Evolutionary conservation across 2,329 filamentous ascomycete genomes (phyloP), one percentile per base, ranked within the genome.

Genomic region (Cladobotryum mycophilum): DNA sequence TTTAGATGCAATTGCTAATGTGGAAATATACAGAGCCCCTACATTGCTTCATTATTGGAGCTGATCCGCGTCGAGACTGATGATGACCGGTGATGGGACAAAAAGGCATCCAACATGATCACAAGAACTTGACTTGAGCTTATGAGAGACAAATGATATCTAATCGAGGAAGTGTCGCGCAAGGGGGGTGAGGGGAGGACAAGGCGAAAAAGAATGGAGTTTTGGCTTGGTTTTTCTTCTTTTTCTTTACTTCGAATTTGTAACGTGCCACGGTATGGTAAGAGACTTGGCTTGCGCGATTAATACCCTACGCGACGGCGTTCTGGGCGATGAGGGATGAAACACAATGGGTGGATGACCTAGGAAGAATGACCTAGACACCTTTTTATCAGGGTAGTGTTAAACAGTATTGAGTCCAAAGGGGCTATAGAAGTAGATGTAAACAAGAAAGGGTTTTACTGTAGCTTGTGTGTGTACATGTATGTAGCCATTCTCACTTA

Each of bases 1-100:
- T 17, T 45, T 34, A 35, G 14, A 35, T 35, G 5, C 14, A 13
- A 15, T 41, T 15, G 6, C 14, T 18, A 43, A 50, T 59, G 61
- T 49, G 60, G 53, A 42, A 47, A 52, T 51, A 12, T 17, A 43
- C 55, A 72, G 70, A 67, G 67, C 50, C 67, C 67, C 8, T 70
- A 72, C 47, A 67, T 72, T 48, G 64, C 69, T 41, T 72, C 69
- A 30, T 58, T 72, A 5, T 58, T 72, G 46, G 68, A 72, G 46
- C 58, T 71, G 33, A 67, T 72, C 47, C 61, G 61, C 22, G 54
- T 60, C 33, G 60, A 66, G 30, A 53, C 51, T 33, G 64, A 67
- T 8, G 58, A 60, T 34, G 57, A 61, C 5, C 37, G 59, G 57
- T 20, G 53, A 51, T 17, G 13, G 43, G 20, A 20, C 48, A 40